phyloP scores from a whole-genome alignment of 139 green algal species.

The Pycnococcus provasolii region DNA sequence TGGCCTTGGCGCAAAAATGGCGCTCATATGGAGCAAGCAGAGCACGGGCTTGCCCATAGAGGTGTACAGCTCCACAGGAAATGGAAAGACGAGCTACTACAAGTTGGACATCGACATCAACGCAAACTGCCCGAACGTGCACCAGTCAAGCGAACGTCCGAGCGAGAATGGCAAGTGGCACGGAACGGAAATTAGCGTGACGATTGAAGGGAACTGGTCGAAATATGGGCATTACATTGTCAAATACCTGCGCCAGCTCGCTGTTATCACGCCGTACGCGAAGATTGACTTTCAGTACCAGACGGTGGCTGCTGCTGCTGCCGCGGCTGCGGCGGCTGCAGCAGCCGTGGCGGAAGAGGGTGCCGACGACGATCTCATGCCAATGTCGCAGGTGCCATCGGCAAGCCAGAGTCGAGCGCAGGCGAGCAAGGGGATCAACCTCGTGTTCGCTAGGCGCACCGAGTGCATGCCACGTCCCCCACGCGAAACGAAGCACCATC shows the following conservation, averaged over 20 bases:
- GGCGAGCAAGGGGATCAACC: slow-evolving; percentile 38
- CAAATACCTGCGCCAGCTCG: slow-evolving; percentile 86
- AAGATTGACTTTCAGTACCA: slow-evolving; percentile 64
- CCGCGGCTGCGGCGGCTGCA: no score
- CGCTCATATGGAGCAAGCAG: slow-evolving; percentile 94
- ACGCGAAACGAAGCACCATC: slow-evolving; percentile 40
- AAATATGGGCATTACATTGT: slow-evolving; percentile 56
- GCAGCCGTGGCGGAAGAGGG: no score
- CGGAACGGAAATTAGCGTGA: slow-evolving; percentile 67
- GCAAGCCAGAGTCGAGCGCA: no score
- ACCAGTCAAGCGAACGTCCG: slow-evolving; percentile 47
- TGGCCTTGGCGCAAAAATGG: slow-evolving; percentile 95
- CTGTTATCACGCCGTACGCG: slow-evolving; percentile 92
- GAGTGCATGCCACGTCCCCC: slow-evolving; percentile 71
- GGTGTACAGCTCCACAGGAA: slow-evolving; percentile 48
- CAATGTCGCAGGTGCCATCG: no score
- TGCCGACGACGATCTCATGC: no score
- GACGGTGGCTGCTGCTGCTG: no score
- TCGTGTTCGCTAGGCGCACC: slow-evolving; percentile 73
- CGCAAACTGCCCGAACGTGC: slow-evolving; percentile 83
- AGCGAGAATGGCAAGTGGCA: slow-evolving; percentile 65
- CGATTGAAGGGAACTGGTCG: slow-evolving; percentile 83
- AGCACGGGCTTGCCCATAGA: slow-evolving; percentile 85
- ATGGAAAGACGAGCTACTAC: slow-evolving; percentile 57
- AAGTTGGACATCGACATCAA: slow-evolving; percentile 94